Evolutionary conservation across 164 flowering plant species (phyloP).

Genomic region (Stephania cephalantha): DNA sequence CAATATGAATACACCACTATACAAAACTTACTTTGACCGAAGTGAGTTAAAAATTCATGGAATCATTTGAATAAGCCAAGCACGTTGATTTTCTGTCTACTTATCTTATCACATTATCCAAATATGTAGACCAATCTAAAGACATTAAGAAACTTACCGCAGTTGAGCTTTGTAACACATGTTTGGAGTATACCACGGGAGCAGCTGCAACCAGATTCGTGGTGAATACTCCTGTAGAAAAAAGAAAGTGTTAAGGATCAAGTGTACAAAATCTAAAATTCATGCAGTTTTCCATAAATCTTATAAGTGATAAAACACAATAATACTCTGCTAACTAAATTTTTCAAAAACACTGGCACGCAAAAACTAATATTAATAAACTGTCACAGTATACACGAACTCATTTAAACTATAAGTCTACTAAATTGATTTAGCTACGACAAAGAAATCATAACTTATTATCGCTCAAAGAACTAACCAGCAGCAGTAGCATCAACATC

Average conservation of each 20-base stretch:
- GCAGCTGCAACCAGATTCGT: constrained; percentile 95
- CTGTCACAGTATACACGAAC: not conserved
- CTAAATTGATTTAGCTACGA: not conserved
- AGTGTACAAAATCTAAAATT: not conserved
- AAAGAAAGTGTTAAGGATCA: not conserved
- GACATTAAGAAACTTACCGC: constrained; percentile 39
- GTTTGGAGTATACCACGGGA: constrained; percentile 76
- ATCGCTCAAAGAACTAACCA: constrained; percentile 35
- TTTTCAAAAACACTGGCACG: no score
- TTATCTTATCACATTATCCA: not conserved
- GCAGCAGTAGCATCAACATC: constrained; percentile 91
- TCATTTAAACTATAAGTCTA: not conserved
- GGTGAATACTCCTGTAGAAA: constrained; percentile 72
- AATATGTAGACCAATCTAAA: not conserved
- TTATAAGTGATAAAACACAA: not conserved
- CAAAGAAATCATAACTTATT: not conserved
- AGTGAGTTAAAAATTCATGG: not conserved
- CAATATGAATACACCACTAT: not conserved
- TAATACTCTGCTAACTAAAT: not conserved
- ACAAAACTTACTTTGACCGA: not conserved
- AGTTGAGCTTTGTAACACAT: constrained; percentile 38
- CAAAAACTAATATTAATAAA: not conserved
- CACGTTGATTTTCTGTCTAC: not conserved
- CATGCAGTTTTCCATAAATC: not conserved
- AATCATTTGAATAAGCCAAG: not conserved